Evolutionary conservation across 129 eudicot species (phyloP).

Genomic region (Scalesia atractyloides): DNA sequence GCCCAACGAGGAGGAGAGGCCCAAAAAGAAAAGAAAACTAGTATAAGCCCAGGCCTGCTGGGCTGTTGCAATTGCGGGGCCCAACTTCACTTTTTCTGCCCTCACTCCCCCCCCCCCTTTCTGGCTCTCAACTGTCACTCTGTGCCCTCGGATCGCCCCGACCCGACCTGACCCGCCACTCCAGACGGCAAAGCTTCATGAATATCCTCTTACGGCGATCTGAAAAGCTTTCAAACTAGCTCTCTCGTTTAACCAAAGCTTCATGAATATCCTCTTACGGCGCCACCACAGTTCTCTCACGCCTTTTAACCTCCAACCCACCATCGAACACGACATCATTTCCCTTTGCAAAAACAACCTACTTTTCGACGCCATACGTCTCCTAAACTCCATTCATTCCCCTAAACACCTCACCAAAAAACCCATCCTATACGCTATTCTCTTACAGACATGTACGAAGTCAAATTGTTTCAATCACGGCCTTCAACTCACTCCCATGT

Average conservation of each 20-base stretch:
- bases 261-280: slow-evolving; percentile 49
- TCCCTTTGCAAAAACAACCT: slow-evolving; percentile 54
- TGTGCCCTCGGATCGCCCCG: too few relatives aligned
- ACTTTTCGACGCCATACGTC: slow-evolving; percentile 52
- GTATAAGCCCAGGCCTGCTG: too few relatives aligned
- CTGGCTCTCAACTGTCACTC: too few relatives aligned
- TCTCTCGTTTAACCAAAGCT: slow-evolving; percentile 22
- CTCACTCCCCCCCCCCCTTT: too few relatives aligned
- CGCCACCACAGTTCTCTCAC: slow-evolving; percentile 39
- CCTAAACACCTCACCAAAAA: slow-evolving; percentile 29
- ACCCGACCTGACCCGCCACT: too few relatives aligned
- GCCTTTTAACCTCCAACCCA: slow-evolving; percentile 25
- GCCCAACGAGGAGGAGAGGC: too few relatives aligned
- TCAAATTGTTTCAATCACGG: slow-evolving; percentile 46
- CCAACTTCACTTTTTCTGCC: too few relatives aligned
- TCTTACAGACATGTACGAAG: slow-evolving; percentile 64
- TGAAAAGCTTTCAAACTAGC: neutral
- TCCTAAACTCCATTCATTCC: slow-evolving; percentile 43
- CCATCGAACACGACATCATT: slow-evolving; percentile 39
- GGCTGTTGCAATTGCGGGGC: too few relatives aligned
- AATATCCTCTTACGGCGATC: too few relatives aligned
- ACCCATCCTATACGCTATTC: slow-evolving; percentile 70
- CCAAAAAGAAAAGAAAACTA: too few relatives aligned
- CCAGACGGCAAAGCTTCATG: too few relatives aligned
- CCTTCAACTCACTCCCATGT: slow-evolving; percentile 65